Conservation (phyloP, 257 asterid species). For the Leonotis leonurus region DNA sequence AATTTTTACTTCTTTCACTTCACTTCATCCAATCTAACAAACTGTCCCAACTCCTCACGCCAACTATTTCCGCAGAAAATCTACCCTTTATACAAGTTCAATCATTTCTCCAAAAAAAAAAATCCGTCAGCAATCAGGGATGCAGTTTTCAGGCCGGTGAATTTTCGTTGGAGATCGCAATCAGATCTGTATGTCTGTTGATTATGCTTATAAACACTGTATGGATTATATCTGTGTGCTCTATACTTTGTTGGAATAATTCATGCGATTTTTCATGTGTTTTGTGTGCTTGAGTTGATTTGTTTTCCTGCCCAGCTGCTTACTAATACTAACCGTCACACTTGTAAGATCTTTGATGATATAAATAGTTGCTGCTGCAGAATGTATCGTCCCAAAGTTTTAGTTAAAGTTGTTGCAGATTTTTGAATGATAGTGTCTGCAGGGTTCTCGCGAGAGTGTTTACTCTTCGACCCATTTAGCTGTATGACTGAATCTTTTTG, state of each 20-base stretch:
- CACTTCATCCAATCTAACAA: slow-evolving; percentile 6
- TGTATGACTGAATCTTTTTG: neutral
- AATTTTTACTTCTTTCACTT: slow-evolving; percentile 1
- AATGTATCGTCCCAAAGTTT: neutral
- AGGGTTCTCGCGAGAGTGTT: neutral
- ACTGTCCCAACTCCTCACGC: neutral
- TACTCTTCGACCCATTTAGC: neutral
- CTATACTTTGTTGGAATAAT: neutral
- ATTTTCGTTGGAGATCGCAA: slow-evolving; percentile 28
- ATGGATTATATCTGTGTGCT: neutral
- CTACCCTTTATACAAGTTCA: neutral
- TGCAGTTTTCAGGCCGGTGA: slow-evolving; percentile 25
- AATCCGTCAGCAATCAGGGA: slow-evolving; percentile 7
- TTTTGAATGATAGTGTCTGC: slow-evolving; percentile 1
- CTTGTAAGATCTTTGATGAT: slow-evolving; percentile 17
- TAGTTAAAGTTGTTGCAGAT: neutral
- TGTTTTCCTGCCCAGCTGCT: neutral
- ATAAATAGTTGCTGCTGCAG: neutral
- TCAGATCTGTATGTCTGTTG: slow-evolving; percentile 37
- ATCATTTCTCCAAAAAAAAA: neutral
- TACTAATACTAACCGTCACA: neutral
- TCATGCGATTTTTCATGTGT: neutral
- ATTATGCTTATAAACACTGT: slow-evolving; percentile 3
- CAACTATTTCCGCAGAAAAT: neutral
- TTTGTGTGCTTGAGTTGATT: slow-evolving; percentile 11